Evolutionary conservation across 2,329 filamentous ascomycete genomes (phyloP).

Genomic region (Aureobasidium leucospermi): DNA sequence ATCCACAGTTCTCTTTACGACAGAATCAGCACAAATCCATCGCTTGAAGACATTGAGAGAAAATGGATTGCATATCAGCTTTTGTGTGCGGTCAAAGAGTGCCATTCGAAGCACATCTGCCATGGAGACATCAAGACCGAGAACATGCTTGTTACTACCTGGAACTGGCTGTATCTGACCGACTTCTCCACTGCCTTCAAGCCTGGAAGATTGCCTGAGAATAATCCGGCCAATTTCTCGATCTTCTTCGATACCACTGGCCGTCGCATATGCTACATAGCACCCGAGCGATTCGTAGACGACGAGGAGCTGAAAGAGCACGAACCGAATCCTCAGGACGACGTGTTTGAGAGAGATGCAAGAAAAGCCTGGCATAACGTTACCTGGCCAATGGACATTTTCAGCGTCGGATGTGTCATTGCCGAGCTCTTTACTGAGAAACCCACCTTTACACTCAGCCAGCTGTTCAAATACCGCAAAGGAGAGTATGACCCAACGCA

Average conservation of each 20-base stretch:
- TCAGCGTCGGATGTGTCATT: constrained; percentile 93
- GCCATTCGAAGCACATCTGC: constrained; percentile 79
- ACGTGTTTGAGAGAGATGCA: not conserved
- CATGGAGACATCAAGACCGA: constrained; percentile 99
- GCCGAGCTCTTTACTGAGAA: constrained; percentile 92
- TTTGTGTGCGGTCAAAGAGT: constrained; percentile 84
- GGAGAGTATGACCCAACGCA: constrained; percentile 86
- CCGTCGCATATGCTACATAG: constrained; percentile 86
- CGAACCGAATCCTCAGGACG: not conserved
- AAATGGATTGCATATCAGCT: constrained; percentile 98
- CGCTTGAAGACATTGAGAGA: constrained; percentile 95
- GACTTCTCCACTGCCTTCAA: constrained; percentile 97
- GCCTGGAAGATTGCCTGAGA: constrained; percentile 84
- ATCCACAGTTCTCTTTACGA: constrained; percentile 97
- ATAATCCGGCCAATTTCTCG: constrained; percentile 94
- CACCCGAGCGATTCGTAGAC: constrained; percentile 79
- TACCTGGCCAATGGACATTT: constrained; percentile 97
- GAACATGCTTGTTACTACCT: constrained; percentile 92
- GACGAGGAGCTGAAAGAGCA: constrained; percentile 41
- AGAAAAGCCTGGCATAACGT: constrained; percentile 41
- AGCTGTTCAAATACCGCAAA: constrained; percentile 88
- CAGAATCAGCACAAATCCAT: constrained; percentile 89
- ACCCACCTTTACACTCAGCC: constrained; percentile 94
- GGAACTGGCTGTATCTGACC: constrained; percentile 98
- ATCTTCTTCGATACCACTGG: constrained; percentile 96